phyloP scores from a whole-genome alignment of 2,329 filamentous ascomycete species.

The Phialophora expanda region DNA sequence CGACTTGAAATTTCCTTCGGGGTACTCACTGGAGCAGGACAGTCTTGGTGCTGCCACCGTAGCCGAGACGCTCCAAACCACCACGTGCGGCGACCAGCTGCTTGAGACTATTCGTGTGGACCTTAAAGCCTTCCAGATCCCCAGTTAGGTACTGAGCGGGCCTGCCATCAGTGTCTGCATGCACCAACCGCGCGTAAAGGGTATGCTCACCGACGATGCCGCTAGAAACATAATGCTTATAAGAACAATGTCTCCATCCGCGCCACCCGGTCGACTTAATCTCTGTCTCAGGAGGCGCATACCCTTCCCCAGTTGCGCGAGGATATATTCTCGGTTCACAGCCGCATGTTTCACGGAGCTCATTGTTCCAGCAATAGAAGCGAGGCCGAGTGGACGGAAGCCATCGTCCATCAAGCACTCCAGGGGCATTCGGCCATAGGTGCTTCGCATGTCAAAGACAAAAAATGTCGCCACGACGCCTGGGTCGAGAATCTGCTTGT shows the following conservation, averaged over 20 bases:
- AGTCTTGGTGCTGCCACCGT: conserved; percentile 4
- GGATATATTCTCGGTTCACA: conserved; percentile 5
- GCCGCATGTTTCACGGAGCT: conserved; percentile 7
- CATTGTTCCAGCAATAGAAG: conserved; percentile 8
- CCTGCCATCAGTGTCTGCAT: neutral
- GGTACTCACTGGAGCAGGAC: conserved; percentile 7
- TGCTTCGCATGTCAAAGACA: conserved; percentile 12
- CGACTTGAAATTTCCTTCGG: neutral
- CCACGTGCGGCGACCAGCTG: conserved; percentile 2
- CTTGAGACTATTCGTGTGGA: conserved; percentile 1
- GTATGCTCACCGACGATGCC: neutral
- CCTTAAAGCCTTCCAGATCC: neutral
- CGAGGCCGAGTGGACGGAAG: conserved; percentile 7
- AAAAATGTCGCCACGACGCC: conserved; percentile 9
- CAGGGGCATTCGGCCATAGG: conserved; percentile 1
- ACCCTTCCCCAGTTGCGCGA: conserved; percentile 8
- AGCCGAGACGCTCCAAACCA: conserved; percentile 3
- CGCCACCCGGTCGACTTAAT: conserved; percentile 8
- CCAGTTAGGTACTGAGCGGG: neutral
- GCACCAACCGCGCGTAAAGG: neutral
- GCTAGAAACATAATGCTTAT: conserved; percentile 6
- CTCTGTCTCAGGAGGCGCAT: conserved; percentile 1
- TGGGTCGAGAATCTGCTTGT: conserved; percentile 12
- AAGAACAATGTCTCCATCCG: conserved; percentile 3
- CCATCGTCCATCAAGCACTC: conserved; percentile 9